Evolutionary conservation across 108 stramenopile species (phyloP).

Genomic region (Pseudonitzschia multiseries): DNA sequence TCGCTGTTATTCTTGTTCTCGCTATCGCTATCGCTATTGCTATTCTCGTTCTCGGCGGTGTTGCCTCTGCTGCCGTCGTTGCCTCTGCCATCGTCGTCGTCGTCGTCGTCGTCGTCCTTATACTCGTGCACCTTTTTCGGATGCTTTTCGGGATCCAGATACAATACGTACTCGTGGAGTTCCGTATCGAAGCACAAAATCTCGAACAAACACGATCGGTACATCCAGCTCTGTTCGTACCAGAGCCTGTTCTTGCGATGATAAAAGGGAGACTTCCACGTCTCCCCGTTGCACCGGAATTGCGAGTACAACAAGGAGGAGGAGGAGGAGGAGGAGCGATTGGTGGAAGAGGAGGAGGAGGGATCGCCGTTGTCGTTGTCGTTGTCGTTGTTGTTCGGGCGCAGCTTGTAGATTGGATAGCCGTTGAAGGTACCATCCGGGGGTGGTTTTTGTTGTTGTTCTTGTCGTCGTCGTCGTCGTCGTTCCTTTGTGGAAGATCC

Average conservation of each 20-base stretch:
- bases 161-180: conserved; percentile 18
- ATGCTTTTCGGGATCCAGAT: not conserved
- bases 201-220: conserved; percentile 41
- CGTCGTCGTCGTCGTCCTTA: not conserved
- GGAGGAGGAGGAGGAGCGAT: no score
- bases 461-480: not conserved
- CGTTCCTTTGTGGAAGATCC: no score
- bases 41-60: not conserved
- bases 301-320: conserved; percentile 19
- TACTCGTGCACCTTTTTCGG: not conserved
- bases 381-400: not conserved
- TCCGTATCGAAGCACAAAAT: conserved; percentile 35
- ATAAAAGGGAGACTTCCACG: conserved; percentile 1
- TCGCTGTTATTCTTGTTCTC: not conserved
- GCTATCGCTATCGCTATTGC: not conserved
- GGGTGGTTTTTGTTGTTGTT: no score
- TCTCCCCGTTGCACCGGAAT: conserved; percentile 46
- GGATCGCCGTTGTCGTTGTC: not conserved
- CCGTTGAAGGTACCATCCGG: conserved; percentile 41
- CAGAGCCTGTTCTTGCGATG: not conserved
- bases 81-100: not conserved
- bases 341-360: no score
- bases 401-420: conserved; percentile 31
- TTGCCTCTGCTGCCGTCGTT: not conserved
- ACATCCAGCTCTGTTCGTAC: conserved; percentile 24